A percentile compares a stretch with the other conserved stretches of the same genome.
Evolutionary conservation across 2,329 filamentous ascomycete genomes (phyloP).

Genomic region (Phyllosticta ampelicida): DNA sequence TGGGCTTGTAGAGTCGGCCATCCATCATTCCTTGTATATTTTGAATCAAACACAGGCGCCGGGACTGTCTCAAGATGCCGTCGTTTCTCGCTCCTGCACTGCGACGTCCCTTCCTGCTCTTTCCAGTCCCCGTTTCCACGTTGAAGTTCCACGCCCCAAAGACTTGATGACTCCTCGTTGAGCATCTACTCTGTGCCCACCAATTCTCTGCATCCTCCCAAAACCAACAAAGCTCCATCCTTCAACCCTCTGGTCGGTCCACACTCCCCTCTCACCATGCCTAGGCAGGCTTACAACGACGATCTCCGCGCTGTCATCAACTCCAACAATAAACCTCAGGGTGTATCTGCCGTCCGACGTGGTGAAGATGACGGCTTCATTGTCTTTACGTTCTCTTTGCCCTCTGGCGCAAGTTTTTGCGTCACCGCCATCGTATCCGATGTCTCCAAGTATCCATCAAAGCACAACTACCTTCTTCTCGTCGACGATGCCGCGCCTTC

Average conservation of each 20-base stretch:
- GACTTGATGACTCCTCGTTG: no score
- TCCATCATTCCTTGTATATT: no score
- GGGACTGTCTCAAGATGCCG: no score
- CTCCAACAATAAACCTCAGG: constrained; percentile 27
- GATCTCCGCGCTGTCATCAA: constrained; percentile 41
- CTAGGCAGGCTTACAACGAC: constrained; percentile 52
- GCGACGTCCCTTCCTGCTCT: no score
- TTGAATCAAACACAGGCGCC: no score
- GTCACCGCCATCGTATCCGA: constrained; percentile 38
- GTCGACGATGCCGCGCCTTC: constrained; percentile 38
- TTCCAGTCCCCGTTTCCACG: no score
- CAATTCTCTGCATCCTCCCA: neutral
- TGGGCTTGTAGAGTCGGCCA: no score
- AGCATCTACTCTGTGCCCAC: no score
- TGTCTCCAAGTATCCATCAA: constrained; percentile 48
- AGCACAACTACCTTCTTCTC: constrained; percentile 48
- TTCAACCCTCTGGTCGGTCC: neutral
- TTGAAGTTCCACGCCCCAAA: no score
- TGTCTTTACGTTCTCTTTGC: constrained; percentile 45
- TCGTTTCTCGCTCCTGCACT: no score
- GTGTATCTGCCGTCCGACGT: constrained; percentile 45
- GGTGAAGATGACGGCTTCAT: constrained; percentile 66
- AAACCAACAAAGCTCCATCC: neutral
- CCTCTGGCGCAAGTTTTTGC: constrained; percentile 20
- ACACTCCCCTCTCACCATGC: constrained; percentile 43